Evolutionary conservation across 148 eudicot species (phyloP).

Genomic region (Nepenthes gracilis): DNA sequence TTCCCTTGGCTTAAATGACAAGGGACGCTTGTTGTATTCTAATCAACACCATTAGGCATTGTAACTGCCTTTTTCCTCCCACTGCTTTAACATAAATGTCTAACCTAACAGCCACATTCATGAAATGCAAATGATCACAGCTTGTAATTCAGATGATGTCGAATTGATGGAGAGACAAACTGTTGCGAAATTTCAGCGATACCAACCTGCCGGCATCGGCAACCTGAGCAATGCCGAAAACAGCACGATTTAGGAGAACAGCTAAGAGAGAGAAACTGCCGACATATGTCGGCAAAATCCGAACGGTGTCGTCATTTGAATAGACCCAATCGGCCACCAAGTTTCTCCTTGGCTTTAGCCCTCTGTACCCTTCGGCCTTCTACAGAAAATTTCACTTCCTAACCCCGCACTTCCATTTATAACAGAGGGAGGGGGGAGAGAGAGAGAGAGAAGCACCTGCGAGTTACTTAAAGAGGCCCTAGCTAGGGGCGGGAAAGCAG

Average conservation of each 20-base stretch:
- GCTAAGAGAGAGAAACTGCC: constrained; percentile 64
- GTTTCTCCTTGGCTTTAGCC: constrained; percentile 44
- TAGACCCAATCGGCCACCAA: constrained; percentile 63
- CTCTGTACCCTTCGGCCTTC: constrained; percentile 27
- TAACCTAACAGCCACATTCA: too few relatives aligned
- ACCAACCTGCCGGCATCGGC: constrained; percentile 69
- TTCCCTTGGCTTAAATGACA: too few relatives aligned
- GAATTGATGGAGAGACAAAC: not conserved
- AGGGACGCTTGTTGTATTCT: too few relatives aligned
- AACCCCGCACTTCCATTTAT: not conserved
- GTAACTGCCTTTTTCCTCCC: too few relatives aligned
- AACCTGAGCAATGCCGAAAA: constrained; percentile 80
- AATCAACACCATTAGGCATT: too few relatives aligned
- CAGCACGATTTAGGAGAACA: constrained; percentile 61
- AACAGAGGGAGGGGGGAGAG: not conserved
- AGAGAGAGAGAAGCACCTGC: constrained; percentile 17
- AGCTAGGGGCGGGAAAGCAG: constrained; percentile 25
- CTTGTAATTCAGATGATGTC: too few relatives aligned
- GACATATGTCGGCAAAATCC: constrained; percentile 60
- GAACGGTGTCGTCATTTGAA: constrained; percentile 44
- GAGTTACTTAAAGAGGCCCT: constrained; percentile 13
- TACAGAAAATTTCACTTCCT: not conserved
- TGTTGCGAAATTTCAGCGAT: not conserved
- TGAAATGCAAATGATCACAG: too few relatives aligned
- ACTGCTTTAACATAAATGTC: too few relatives aligned